Base-by-base conservation (phyloP, 495 filamentous ascomycete species). In the Podospora tetraspora region DNA sequence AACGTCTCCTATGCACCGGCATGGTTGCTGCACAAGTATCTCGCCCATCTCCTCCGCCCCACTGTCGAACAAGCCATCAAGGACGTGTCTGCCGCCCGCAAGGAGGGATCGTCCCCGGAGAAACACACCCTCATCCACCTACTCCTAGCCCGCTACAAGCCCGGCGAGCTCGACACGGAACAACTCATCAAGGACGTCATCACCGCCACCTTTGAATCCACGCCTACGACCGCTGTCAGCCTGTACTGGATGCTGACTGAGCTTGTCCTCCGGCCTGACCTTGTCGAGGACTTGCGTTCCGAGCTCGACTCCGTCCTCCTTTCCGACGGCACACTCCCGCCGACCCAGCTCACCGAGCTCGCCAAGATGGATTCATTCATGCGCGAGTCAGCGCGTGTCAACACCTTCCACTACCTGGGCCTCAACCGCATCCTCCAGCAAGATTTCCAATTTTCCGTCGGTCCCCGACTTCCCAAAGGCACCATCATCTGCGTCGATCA, bases 381-480 rank as follows among this genome's bases (percentile, higher is more conserved):
- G 63, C 63, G 68, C 22, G 68, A 69, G 59, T 69, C 68, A 2
- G 63, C 63, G 1, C 68, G 68, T 8, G 59, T 69, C 43, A 69
- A 69, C 63, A 57, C 68, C 11, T 69, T 69, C 29, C 64, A 66
- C 25, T 66, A 66, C 57, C 56, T 66, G 3, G 64, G 64, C 16
- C 64, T 66, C 8, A 66, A 58, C 83, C 64, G 64, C 64, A 66
- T 66, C 57, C 64, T 66, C 5, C 64, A 32, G 19, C 43, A 66
- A 23, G 56, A 57, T 3, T n/a, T 59, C n/a, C 64, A 66, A 16
- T 58, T 66, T 27, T 66, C 64, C 30, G 32, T 66, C 52, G 64
- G 64, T 3, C 64, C 64, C 52, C 57, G 64, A 2, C 29, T 66
- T 7, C 64, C 64, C 56, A 66, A 59, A 57, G 64, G 64, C 25